phyloP scores from a whole-genome alignment of 768 basidiomycete genomes.

The Phylloporus sp. region DNA sequence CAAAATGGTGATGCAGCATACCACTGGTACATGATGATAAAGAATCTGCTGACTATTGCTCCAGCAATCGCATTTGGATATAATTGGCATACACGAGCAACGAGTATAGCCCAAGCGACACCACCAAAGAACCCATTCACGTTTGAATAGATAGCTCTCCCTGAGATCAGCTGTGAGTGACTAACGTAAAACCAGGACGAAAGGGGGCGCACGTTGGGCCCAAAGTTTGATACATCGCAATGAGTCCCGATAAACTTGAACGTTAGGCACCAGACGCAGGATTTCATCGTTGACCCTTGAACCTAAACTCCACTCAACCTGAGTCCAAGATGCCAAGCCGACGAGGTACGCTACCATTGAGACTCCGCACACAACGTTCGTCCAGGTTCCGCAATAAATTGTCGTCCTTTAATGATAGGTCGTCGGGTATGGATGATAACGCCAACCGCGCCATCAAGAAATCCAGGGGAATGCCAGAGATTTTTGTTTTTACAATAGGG shows the following conservation, averaged over 20 bases:
- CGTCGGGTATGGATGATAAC: slow-evolving; percentile 84
- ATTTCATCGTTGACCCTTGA: slow-evolving; percentile 96
- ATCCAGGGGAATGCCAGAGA: slow-evolving; percentile 90
- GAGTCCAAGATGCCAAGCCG: neutral
- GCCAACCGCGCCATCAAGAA: slow-evolving; percentile 89
- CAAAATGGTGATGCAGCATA: slow-evolving; percentile 33
- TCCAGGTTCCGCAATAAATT: slow-evolving; percentile 89
- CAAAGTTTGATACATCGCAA: slow-evolving; percentile 95
- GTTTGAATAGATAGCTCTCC: slow-evolving; percentile 95
- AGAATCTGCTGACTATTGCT: slow-evolving; percentile 95
- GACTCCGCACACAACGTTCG: slow-evolving; percentile 90
- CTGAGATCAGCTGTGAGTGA: slow-evolving; percentile 37
- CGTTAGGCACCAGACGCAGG: slow-evolving; percentile 88
- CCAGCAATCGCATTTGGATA: slow-evolving; percentile 94
- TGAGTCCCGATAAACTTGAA: slow-evolving; percentile 90
- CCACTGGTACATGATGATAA: slow-evolving; percentile 98
- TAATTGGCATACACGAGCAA: slow-evolving; percentile 98
- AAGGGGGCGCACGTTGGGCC: slow-evolving; percentile 77
- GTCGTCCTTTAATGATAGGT: slow-evolving; percentile 85
- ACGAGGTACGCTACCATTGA: slow-evolving; percentile 57
- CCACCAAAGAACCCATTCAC: slow-evolving; percentile 97
- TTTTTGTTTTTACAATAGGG: slow-evolving; percentile 88
- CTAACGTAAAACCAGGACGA: neutral
- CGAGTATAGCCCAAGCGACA: slow-evolving; percentile 97
- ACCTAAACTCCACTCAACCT: slow-evolving; percentile 43